phyloP scores from a whole-genome alignment of 257 asterid genomes.

The Primulina eburnea region DNA sequence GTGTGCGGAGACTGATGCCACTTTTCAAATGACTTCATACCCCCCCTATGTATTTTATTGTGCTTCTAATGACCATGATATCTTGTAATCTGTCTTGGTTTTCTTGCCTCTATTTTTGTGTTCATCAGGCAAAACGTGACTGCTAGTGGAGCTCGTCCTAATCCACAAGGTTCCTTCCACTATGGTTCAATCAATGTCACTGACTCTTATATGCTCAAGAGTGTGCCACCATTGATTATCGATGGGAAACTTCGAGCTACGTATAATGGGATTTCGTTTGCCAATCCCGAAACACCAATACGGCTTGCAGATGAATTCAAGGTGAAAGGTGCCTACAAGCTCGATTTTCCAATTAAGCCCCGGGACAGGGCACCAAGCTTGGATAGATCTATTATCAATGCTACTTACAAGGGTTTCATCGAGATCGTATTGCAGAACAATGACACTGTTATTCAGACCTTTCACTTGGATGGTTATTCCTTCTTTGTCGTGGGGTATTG shows the following conservation, averaged over 20 bases:
- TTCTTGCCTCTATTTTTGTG: neutral
- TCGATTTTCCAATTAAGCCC: conserved; percentile 75
- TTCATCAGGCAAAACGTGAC: conserved; percentile 68
- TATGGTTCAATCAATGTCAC: conserved; percentile 84
- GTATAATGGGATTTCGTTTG: conserved; percentile 75
- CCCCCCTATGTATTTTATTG: neutral
- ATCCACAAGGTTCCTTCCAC: conserved; percentile 96
- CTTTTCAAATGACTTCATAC: neutral
- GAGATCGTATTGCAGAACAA: conserved; percentile 84
- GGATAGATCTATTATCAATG: conserved; percentile 71
- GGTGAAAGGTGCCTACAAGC: conserved; percentile 80
- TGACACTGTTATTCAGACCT: conserved; percentile 67
- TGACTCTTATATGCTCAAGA: conserved; percentile 53
- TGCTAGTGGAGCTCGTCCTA: conserved; percentile 99
- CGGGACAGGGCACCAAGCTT: conserved; percentile 44
- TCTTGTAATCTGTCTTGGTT: neutral
- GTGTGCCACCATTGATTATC: conserved; percentile 49
- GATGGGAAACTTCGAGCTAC: conserved; percentile 68
- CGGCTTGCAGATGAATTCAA: conserved; percentile 72
- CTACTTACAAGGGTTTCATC: conserved; percentile 85
- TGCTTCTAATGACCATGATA: neutral
- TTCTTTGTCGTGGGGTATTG: conserved; percentile 89
- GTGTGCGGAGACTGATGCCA: neutral
- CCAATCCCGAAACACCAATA: conserved; percentile 72
- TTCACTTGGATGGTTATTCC: conserved; percentile 92